Conservation (phyloP, 2,329 filamentous ascomycete genomes). For the Shiraia bambusicola region DNA sequence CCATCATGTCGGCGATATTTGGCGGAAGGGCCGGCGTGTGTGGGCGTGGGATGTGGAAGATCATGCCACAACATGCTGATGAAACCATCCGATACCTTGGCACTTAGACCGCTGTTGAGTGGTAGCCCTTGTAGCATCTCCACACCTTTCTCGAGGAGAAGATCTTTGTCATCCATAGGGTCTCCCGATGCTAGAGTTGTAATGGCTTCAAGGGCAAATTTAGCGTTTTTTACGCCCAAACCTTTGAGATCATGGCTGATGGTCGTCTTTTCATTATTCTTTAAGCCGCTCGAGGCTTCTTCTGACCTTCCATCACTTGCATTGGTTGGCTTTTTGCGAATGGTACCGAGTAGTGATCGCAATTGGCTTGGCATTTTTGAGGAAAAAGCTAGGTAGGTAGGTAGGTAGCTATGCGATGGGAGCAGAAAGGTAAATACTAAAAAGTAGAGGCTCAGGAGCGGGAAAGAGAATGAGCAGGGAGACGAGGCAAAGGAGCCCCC, state of each 20-base stretch:
- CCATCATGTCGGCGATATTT: conserved; percentile 46
- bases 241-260: conserved; percentile 57
- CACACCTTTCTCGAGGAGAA: conserved; percentile 52
- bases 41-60: conserved; percentile 54
- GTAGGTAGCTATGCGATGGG: conserved; percentile 2
- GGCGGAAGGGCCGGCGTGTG: conserved; percentile 49
- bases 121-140: conserved; percentile 56
- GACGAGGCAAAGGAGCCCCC: too few relatives aligned
- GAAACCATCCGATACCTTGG: conserved; percentile 53
- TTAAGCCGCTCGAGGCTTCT: conserved; percentile 25
- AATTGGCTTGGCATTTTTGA: conserved; percentile 41
- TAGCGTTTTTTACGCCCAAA: conserved; percentile 52
- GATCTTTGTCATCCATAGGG: conserved; percentile 62
- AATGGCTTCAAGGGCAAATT: conserved; percentile 57
- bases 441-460: too few relatives aligned
- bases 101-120: conserved; percentile 51
- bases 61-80: conserved; percentile 57
- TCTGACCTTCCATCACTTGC: conserved; percentile 52
- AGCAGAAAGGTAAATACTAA: neutral
- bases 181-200: conserved; percentile 64
- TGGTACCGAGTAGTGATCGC: conserved; percentile 48
- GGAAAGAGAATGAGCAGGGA: too few relatives aligned
- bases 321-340: conserved; percentile 50
- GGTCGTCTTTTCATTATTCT: conserved; percentile 26
- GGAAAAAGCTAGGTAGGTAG: neutral